Percentiles rank a stretch among this genome's conserved stretches.
These are phyloP conservation scores for Aquanectria penicillioides DNA, from an alignment of 2,329 filamentous ascomycete genomes.

Conservation along the genomic window DNA sequence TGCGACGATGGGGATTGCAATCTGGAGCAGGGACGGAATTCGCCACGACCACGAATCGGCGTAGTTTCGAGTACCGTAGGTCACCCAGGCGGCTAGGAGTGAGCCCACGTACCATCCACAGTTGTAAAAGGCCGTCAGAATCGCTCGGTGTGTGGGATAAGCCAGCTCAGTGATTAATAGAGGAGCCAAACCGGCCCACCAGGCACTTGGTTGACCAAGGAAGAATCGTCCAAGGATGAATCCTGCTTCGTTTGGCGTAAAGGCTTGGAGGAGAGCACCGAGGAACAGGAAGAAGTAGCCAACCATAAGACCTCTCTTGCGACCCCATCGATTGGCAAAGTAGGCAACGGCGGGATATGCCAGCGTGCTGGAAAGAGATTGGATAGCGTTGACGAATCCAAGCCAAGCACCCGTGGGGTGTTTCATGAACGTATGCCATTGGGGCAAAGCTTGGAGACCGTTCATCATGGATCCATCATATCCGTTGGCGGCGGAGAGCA, in stretches of 20 bases:
- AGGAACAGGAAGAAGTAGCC: slow-evolving; percentile 19
- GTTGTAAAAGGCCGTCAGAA: slow-evolving; percentile 24
- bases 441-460: slow-evolving; percentile 16
- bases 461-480: slow-evolving; percentile 17
- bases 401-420: slow-evolving; percentile 26
- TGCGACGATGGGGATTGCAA: slow-evolving; percentile 37
- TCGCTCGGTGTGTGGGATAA: slow-evolving; percentile 23
- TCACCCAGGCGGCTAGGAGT: slow-evolving; percentile 24
- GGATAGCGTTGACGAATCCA: slow-evolving; percentile 29
- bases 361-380: slow-evolving; percentile 16
- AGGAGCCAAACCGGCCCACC: slow-evolving; percentile 15
- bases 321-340: slow-evolving; percentile 26
- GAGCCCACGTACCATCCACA: slow-evolving; percentile 25
- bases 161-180: slow-evolving; percentile 25
- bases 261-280: slow-evolving; percentile 17
- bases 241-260: slow-evolving; percentile 9
- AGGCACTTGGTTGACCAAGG: slow-evolving; percentile 15
- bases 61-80: slow-evolving; percentile 23
- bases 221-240: slow-evolving; percentile 22
- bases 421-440: slow-evolving; percentile 28
- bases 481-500: slow-evolving; percentile 24
- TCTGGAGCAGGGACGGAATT: slow-evolving; percentile 58
- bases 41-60: slow-evolving; percentile 54
- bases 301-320: slow-evolving; percentile 20
- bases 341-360: slow-evolving; percentile 25